phyloP scores from a whole-genome alignment of 148 eudicot genomes.

The Fallopia convolvulus region DNA sequence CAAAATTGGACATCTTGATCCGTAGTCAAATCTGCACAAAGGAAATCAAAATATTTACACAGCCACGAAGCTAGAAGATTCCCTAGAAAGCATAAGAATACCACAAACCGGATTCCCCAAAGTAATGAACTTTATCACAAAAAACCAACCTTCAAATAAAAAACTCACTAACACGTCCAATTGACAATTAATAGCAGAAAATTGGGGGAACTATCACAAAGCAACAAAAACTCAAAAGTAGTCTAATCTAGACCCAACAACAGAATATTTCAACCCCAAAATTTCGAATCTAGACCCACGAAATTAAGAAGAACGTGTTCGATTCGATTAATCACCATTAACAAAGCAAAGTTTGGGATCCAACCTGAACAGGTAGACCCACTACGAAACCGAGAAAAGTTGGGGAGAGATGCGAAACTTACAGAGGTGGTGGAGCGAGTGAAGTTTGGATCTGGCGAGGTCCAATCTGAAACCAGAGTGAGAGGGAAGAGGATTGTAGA shows the following conservation, averaged over 20 bases:
- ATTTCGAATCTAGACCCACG: background rate
- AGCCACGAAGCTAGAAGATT: background rate
- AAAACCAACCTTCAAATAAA: background rate
- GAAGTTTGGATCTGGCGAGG: too few relatives aligned
- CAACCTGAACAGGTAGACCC: background rate
- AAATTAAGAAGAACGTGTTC: too few relatives aligned
- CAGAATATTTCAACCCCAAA: background rate
- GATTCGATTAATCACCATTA: background rate
- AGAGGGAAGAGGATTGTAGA: too few relatives aligned
- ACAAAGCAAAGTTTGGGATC: background rate
- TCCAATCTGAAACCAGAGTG: too few relatives aligned
- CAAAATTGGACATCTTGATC: constrained; percentile 46
- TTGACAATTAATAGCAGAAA: background rate
- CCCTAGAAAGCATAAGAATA: background rate
- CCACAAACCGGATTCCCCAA: background rate
- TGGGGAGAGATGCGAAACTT: background rate
- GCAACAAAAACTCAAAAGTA: background rate
- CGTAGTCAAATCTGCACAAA: background rate
- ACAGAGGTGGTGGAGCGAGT: background rate
- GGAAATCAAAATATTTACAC: background rate
- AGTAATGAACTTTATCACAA: background rate
- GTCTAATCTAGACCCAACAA: background rate
- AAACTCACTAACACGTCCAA: background rate
- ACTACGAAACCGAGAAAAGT: background rate
- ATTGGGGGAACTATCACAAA: background rate